Evolutionary conservation across 257 asterid species (phyloP), one percentile per base, ranked within the genome.

Genomic region (Plantago major): DNA sequence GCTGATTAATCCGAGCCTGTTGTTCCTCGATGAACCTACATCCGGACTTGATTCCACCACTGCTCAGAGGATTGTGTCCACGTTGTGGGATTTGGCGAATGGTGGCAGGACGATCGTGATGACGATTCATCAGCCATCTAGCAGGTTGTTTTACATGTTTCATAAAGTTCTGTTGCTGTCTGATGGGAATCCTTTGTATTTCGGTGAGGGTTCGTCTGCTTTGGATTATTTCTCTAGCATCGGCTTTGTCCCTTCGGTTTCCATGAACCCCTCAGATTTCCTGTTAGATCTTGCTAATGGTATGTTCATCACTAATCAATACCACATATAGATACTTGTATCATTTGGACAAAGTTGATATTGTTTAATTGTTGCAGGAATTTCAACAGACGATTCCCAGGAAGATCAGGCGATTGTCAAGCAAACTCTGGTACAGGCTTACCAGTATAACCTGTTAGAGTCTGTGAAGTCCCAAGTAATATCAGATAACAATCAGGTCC

Each of bases 41-140:
- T 93, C 99, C 0, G 99, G 97, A 19, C 81, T 93, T 55, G 99
- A 93, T 67, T 93, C 99, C 2, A 93, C 97, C 0, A 93, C 94
- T 11, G 97, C 99, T 62, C 63, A 83, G 63, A 93, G 86, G 81
- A 89, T 84, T 12, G 75, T 89, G 7, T 96, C 87, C 38, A 84
- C 89, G 4, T 42, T 93, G 60, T 88, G 83, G 8, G 84, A 82
- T 16, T 87, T 93, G 66, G 96, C 97, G 7, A 83, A 91, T 92
- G 85, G 76, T 30, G 97, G 99, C 9, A 93, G 90, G 78, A 89
- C 97, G 2, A 95, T 93, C 69, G 69, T 93, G 46, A 84, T 94
- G 3, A 85, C 99, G n/a, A 93, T 89, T 74, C 97, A 93, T 74
- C 99, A 93, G 81, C 99, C 99, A 1, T 93, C 97, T 1, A 93